phyloP scores from a whole-genome alignment of 2,329 filamentous ascomycete species.

The Trichoderma sp. region DNA sequence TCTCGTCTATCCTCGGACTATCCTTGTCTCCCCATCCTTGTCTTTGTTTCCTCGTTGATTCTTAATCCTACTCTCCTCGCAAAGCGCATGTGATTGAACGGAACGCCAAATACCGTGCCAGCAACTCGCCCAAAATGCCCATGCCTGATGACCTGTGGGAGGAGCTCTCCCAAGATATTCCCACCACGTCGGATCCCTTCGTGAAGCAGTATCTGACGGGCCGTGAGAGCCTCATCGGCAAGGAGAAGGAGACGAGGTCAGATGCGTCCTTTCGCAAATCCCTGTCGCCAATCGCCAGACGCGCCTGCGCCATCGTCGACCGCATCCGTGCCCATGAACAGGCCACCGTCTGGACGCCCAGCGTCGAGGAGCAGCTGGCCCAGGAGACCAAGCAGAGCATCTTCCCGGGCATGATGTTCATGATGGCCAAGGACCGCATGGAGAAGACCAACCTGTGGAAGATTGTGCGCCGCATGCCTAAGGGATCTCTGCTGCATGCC shows the following conservation, averaged over 20 bases:
- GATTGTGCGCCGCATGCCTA: conserved; percentile 83
- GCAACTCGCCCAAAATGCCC: conserved; percentile 30
- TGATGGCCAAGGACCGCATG: conserved; percentile 79
- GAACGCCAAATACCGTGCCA: not conserved
- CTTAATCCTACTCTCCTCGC: not conserved
- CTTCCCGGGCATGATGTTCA: conserved; percentile 93
- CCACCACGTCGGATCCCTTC: conserved; percentile 65
- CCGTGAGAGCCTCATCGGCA: conserved; percentile 68
- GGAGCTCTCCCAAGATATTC: conserved; percentile 55
- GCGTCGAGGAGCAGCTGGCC: conserved; percentile 67
- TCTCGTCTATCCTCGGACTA: not conserved
- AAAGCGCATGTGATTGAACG: not conserved
- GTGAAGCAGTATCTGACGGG: conserved; percentile 78
- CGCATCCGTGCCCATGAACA: conserved; percentile 77
- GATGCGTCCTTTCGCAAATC: conserved; percentile 67
- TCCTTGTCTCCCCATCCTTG: not conserved
- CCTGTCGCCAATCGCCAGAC: conserved; percentile 73
- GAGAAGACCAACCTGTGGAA: conserved; percentile 81
- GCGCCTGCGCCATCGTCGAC: conserved; percentile 76
- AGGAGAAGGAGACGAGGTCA: conserved; percentile 80
- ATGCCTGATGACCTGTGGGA: conserved; percentile 58
- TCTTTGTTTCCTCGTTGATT: not conserved
- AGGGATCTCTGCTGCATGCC: conserved; percentile 80
- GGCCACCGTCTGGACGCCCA: conserved; percentile 70
- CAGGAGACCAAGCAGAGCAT: conserved; percentile 60